These are phyloP conservation scores for Sechiopsis laciniata DNA, from an alignment of 306 rosid species.

Conservation along the genomic window DNA sequence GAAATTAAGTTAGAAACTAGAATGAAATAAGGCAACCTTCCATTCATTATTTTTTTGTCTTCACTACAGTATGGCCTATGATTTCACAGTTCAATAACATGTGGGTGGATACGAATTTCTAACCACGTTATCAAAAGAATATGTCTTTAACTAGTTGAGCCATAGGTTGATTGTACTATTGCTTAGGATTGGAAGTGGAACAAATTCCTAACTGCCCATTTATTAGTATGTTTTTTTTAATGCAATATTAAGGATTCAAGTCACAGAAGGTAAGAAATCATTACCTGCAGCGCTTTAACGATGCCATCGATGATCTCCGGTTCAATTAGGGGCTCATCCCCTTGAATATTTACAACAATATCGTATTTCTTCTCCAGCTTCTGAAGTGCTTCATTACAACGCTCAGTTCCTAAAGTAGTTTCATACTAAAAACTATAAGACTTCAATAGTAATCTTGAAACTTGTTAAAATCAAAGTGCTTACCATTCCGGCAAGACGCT, in stretches of 20 bases:
- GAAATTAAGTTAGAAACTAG: background rate
- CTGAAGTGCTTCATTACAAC: constrained; percentile 85
- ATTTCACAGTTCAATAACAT: too few species aligned
- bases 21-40: too few species aligned
- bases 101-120: too few species aligned
- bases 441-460: constrained; percentile 15
- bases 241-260: background rate
- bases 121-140: too few species aligned
- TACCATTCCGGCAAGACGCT: constrained; percentile 80
- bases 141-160: too few species aligned
- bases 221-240: background rate
- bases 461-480: constrained; percentile 15
- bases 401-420: constrained; percentile 61
- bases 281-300: constrained; percentile 85
- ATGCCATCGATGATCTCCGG: constrained; percentile 89
- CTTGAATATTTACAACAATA: constrained; percentile 92
- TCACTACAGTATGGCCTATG: too few species aligned
- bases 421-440: constrained; percentile 16
- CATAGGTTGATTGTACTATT: too few species aligned
- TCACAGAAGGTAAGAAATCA: background rate
- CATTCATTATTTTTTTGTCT: too few species aligned
- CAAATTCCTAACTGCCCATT: background rate
- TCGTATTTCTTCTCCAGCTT: constrained; percentile 79
- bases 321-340: constrained; percentile 92
- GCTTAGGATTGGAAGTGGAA: background rate